phyloP scores from a whole-genome alignment of 2,329 filamentous ascomycete genomes.

The Diaporthe helianthi region DNA sequence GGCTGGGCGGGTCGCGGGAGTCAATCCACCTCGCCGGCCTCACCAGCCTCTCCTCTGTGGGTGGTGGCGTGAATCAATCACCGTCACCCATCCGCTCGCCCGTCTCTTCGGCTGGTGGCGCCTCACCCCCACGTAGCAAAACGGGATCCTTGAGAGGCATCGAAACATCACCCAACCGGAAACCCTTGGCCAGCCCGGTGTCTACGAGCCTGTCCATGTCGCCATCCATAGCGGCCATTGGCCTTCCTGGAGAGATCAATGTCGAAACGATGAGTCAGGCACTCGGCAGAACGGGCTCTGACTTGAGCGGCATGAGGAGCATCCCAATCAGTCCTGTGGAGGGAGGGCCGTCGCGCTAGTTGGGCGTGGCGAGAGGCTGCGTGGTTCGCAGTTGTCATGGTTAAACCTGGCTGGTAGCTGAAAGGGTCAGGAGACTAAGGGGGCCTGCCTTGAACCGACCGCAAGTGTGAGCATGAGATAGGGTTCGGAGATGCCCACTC shows the following conservation, averaged over 20 bases:
- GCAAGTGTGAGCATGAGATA: not conserved
- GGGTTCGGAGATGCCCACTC: not conserved
- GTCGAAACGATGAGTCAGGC: constrained; percentile 96
- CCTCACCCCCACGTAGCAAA: constrained; percentile 77
- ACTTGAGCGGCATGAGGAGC: constrained; percentile 67
- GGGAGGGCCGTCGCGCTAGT: constrained; percentile 40
- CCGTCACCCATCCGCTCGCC: constrained; percentile 83
- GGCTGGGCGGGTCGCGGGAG: constrained; percentile 64
- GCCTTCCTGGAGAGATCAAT: constrained; percentile 69
- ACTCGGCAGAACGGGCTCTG: constrained; percentile 81
- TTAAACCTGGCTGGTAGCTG: not conserved
- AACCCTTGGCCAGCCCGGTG: constrained; percentile 69
- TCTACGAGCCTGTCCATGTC: constrained; percentile 46
- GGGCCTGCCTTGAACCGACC: constrained; percentile 13
- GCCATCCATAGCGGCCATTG: constrained; percentile 23
- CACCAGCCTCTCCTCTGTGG: constrained; percentile 61
- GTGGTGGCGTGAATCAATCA: constrained; percentile 60
- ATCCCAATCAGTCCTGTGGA: constrained; percentile 66
- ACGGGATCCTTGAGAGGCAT: constrained; percentile 75
- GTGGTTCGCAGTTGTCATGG: constrained; percentile 12
- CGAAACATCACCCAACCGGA: constrained; percentile 69
- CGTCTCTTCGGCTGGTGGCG: constrained; percentile 65
- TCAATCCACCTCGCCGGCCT: constrained; percentile 73
- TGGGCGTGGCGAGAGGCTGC: constrained; percentile 17
- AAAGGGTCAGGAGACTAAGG: not conserved